A percentile compares a stretch with the other conserved stretches of the same genome.
phyloP scores from a whole-genome alignment of 2,329 filamentous ascomycete genomes.

The Fusarium chaquense region DNA sequence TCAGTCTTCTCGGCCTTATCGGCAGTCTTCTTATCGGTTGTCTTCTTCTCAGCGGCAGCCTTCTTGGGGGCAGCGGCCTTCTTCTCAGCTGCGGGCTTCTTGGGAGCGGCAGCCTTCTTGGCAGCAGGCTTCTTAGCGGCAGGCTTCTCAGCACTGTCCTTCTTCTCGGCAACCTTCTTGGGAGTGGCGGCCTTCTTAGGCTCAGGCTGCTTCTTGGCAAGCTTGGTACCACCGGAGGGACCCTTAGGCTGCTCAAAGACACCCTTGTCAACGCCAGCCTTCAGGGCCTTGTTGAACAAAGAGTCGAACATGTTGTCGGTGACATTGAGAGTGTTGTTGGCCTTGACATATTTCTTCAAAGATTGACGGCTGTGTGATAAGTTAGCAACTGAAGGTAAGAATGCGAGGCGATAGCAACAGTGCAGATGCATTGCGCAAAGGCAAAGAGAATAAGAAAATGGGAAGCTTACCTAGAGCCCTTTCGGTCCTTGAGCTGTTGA shows the following conservation, averaged over 20 bases:
- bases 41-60: slow-evolving; percentile 34
- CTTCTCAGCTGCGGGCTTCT: slow-evolving; percentile 53
- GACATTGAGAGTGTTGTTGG: slow-evolving; percentile 64
- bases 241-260: slow-evolving; percentile 93
- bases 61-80: slow-evolving; percentile 56
- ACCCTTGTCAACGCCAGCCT: slow-evolving; percentile 85
- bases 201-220: slow-evolving; percentile 78
- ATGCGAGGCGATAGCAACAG: slow-evolving; percentile 10
- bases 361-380: slow-evolving; percentile 63
- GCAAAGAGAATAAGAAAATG: slow-evolving; percentile 3
- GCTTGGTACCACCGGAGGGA: slow-evolving; percentile 90
- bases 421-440: slow-evolving; percentile 14
- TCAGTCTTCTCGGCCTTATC: slow-evolving; percentile 49
- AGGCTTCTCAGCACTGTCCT: slow-evolving; percentile 49
- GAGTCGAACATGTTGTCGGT: slow-evolving; percentile 71
- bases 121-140: slow-evolving; percentile 51
- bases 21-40: slow-evolving; percentile 27
- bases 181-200: slow-evolving; percentile 53
- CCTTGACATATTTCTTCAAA: slow-evolving; percentile 71
- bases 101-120: slow-evolving; percentile 53
- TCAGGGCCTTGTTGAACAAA: slow-evolving; percentile 88
- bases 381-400: slow-evolving; percentile 28
- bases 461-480: slow-evolving; percentile 62
- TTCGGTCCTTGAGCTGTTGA: slow-evolving; percentile 70
- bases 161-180: slow-evolving; percentile 54